These are phyloP conservation scores for Stropharia rugosoannulata DNA, from an alignment of 768 basidiomycete genomes.

Conservation along the genomic window DNA sequence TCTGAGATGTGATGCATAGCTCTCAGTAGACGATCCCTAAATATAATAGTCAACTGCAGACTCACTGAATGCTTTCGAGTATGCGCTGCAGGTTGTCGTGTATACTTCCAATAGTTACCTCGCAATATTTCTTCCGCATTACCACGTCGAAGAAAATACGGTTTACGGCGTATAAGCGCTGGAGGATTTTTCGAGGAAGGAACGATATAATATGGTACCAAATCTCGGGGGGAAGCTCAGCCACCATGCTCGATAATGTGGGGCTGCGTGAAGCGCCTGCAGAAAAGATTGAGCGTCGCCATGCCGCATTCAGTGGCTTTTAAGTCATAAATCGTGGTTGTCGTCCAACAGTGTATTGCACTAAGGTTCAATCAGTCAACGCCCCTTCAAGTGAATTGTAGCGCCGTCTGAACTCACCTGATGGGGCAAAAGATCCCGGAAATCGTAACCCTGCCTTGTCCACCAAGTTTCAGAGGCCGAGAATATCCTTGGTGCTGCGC, in stretches of 20 bases:
- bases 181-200: slow-evolving; percentile 5
- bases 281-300: too few species aligned
- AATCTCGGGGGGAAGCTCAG: slow-evolving; percentile 14
- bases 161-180: slow-evolving; percentile 14
- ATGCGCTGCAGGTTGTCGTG: not conserved
- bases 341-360: too few species aligned
- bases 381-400: too few species aligned
- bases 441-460: too few species aligned
- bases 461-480: too few species aligned
- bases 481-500: too few species aligned
- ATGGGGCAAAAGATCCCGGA: too few species aligned
- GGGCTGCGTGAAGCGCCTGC: too few species aligned
- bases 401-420: too few species aligned
- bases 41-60: not conserved
- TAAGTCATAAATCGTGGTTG: too few species aligned
- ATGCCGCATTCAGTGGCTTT: too few species aligned
- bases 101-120: slow-evolving; percentile 4
- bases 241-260: not conserved
- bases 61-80: slow-evolving; percentile 4
- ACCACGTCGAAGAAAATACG: slow-evolving; percentile 14
- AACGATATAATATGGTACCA: slow-evolving; percentile 16
- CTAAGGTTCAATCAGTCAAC: too few species aligned
- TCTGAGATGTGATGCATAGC: not conserved
- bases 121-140: slow-evolving; percentile 11
- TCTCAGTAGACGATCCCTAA: not conserved